Evolutionary conservation across 345 rosid genomes (phyloP).

Genomic region (Rubroshorea leprosula): DNA sequence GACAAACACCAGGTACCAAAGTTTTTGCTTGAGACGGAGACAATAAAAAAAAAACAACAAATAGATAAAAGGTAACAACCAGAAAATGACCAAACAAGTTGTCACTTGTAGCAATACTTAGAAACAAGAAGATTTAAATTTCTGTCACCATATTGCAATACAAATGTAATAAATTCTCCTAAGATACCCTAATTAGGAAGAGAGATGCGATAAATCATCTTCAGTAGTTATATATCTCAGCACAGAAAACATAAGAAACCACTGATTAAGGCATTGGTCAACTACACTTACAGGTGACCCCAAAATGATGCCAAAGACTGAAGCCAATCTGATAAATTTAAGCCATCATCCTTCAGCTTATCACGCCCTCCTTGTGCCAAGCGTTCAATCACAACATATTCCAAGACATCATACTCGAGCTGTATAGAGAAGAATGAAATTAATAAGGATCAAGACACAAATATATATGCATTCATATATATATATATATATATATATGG

Average conservation of each 20-base stretch:
- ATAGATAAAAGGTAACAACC: neutral
- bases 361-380: slow-evolving; percentile 92
- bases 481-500: neutral
- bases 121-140: no score
- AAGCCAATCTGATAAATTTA: slow-evolving; percentile 98
- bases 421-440: slow-evolving; percentile 31
- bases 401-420: slow-evolving; percentile 97
- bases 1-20: neutral
- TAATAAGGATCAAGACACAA: slow-evolving; percentile 20
- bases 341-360: slow-evolving; percentile 96
- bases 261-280: slow-evolving; percentile 23
- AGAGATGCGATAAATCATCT: neutral
- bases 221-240: neutral
- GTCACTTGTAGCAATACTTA: no score
- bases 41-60: neutral
- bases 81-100: neutral
- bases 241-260: neutral
- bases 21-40: no score
- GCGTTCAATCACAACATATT: slow-evolving; percentile 97
- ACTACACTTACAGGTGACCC: slow-evolving; percentile 95
- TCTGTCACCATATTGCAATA: no score
- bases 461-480: no score
- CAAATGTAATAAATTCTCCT: no score
- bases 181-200: neutral
- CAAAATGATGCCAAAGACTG: slow-evolving; percentile 98